Evolutionary conservation across 306 rosid species (phyloP), one percentile per base, ranked within the genome.

Genomic region (Sicyos baderoa): DNA sequence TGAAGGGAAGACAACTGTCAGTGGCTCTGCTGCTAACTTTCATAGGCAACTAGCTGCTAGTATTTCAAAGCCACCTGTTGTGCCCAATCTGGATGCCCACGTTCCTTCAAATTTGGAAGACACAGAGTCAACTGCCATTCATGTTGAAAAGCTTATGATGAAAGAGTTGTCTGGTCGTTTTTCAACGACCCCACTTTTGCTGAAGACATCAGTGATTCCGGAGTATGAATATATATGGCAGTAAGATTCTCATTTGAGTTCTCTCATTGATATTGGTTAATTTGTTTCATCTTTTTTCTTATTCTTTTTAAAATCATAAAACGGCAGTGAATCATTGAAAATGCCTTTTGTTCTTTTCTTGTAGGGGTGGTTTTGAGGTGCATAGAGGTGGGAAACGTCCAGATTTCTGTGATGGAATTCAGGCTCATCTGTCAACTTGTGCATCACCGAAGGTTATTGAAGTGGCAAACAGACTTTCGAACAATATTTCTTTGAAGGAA

Each of bases 141-240:
- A 74, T 68, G 56, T 57, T 72, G 86, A 72, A 76, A 85, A 82
- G 81, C 77, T 77, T 75, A 51, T 42, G 49, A 52, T 69, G 71
- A 82, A 72, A 73, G 89, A 82, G 75, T 75, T 89, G 49, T 66
- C 55, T 7, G 74, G 50, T 76, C 77, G 49, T 72, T 66, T 79
- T 66, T 59, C 77, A 77, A 58, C 70, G 25, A 76, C 82, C 47
- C 67, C 79, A 42, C 65, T 74, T 70, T 70, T 82, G 72, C 55
- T 72, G 55, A 87, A 84, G 80, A 77, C 59, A 49, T 76, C 85
- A 15, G 82, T 84, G 67, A 73, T 89, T 79, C 96, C 97, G 3
- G 95, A 84, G 82, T 86, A 89, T 77, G 86, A 89, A 75, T 81
- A 70, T 80, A 81, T 79, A 55, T 92, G 98, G 98, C 89, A 84